Base-by-base conservation (phyloP, 331 rosid species). In the Malus hybrid region DNA sequence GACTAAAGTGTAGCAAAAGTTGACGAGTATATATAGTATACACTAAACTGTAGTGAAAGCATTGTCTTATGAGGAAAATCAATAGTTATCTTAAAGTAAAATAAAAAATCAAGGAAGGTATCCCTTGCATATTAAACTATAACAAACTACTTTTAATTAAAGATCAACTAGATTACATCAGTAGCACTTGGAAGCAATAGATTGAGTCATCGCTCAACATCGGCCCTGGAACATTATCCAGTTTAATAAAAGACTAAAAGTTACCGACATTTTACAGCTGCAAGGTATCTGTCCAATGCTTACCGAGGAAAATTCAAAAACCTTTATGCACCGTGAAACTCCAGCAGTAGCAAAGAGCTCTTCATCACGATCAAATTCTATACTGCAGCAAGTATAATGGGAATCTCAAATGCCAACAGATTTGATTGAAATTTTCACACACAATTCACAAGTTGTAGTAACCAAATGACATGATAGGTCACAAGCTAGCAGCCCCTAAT, bases 271-370 rank as follows among this genome's bases (percentile, higher is more conserved):
- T 56, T 1, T 28, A 18, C 36, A 46, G 36, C 24, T 15, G 18
- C 34, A 6, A 24, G 73, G 16, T 5, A 29, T 24, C 61, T 5
- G 15, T 33, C 34, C 36, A 27, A 28, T 16, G 66, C 85, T 74
- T 80, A 84, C 87, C 83, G 83, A 55, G 78, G 85, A 68, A 78
- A 80, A 84, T 73, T 84, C 87, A 70, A 81, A 84, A 75, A 84
- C 83, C 76, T 84, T 84, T 66, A 84, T 84, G 80, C 87, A 77
- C 74, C 85, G 73, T 18, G 87, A 80, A 66, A 84, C 85, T 67
- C 87, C 87, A 81, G 87, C 85, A 59, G 83, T 81, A 60, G 87
- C 87, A 81, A 84, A 81, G 10, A 84, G 76, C 68, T 80, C 83
- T 27, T 84, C 80, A 22, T 84, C 83, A 60, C 85, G 85, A 70